Evolutionary conservation across 352 stramenopile species (phyloP).

Genomic region (Phytophthora niederhauseri): DNA sequence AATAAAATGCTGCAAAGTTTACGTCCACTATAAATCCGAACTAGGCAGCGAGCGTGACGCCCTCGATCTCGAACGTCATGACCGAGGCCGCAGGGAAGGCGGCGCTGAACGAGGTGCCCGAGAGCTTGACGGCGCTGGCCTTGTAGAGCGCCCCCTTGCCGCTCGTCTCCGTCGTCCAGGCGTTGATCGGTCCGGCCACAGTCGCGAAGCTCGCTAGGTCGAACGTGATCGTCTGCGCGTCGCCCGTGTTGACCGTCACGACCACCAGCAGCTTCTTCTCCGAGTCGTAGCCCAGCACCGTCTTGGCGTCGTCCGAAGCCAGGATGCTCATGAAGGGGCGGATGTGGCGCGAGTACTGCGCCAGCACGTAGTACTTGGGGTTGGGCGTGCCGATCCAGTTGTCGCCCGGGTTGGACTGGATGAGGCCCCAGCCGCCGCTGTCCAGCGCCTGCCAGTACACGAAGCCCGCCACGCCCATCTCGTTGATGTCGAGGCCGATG

Average conservation of each 20-base stretch:
- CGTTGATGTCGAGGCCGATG: slow-evolving; percentile 64
- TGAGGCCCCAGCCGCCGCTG: slow-evolving; percentile 49
- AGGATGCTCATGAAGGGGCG: slow-evolving; percentile 56
- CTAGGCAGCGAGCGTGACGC: slow-evolving; percentile 24
- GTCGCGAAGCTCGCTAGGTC: slow-evolving; percentile 44
- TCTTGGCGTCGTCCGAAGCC: slow-evolving; percentile 41
- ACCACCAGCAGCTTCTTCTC: slow-evolving; percentile 48
- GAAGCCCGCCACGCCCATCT: slow-evolving; percentile 57
- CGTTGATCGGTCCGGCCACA: slow-evolving; percentile 32
- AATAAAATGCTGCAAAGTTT: not conserved
- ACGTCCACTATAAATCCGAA: not conserved
- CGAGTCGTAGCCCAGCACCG: slow-evolving; percentile 50
- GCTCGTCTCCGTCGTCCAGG: slow-evolving; percentile 59
- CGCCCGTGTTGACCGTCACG: slow-evolving; percentile 50
- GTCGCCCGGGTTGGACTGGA: slow-evolving; percentile 43
- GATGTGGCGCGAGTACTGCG: slow-evolving; percentile 67
- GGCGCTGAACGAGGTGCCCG: slow-evolving; percentile 22
- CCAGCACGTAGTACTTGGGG: slow-evolving; percentile 59
- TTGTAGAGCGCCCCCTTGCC: slow-evolving; percentile 41
- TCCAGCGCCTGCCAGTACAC: slow-evolving; percentile 71
- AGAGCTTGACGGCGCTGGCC: slow-evolving; percentile 20
- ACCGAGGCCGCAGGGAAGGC: slow-evolving; percentile 28
- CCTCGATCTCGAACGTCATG: slow-evolving; percentile 33
- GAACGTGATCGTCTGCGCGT: slow-evolving; percentile 42
- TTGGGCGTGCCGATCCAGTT: slow-evolving; percentile 49